phyloP scores from a whole-genome alignment of 2,329 filamentous ascomycete species.

The Xylariaceae sp. region DNA sequence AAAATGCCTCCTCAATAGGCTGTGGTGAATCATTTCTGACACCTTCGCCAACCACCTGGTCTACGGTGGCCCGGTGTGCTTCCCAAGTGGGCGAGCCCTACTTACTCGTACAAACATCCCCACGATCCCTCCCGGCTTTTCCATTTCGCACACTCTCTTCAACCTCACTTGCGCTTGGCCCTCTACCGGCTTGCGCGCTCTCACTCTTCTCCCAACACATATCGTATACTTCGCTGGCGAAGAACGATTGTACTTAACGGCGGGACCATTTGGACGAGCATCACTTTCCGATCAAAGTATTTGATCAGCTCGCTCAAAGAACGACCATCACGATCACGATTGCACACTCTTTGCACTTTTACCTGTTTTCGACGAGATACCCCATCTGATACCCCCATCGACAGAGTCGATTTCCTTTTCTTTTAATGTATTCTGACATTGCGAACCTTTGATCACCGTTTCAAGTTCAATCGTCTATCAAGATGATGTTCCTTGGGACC shows the following conservation, averaged over 20 bases:
- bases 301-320: constrained; percentile 2
- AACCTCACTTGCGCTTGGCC: constrained; percentile 8
- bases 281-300: constrained; percentile 4
- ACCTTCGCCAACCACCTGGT: not conserved
- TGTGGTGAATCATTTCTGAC: not conserved
- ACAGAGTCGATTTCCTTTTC: constrained; percentile 19
- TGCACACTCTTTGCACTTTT: constrained; percentile 14
- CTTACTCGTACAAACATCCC: not conserved
- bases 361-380: constrained; percentile 19
- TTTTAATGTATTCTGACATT: constrained; percentile 6
- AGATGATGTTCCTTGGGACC: constrained; percentile 60
- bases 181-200: constrained; percentile 19
- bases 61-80: not conserved
- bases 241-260: constrained; percentile 42
- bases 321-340: constrained; percentile 24
- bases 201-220: constrained; percentile 29
- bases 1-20: not conserved
- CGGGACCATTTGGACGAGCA: constrained; percentile 34
- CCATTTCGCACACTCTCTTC: constrained; percentile 9
- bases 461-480: constrained; percentile 26
- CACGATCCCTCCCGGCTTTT: not conserved
- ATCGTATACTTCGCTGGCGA: constrained; percentile 48
- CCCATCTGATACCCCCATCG: constrained; percentile 13
- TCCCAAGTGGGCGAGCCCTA: not conserved
- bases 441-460: constrained; percentile 6